Evolutionary conservation across 2,329 filamentous ascomycete genomes (phyloP), one percentile per base, ranked within the genome.

Genomic region (Coniochaeta pulveracea): DNA sequence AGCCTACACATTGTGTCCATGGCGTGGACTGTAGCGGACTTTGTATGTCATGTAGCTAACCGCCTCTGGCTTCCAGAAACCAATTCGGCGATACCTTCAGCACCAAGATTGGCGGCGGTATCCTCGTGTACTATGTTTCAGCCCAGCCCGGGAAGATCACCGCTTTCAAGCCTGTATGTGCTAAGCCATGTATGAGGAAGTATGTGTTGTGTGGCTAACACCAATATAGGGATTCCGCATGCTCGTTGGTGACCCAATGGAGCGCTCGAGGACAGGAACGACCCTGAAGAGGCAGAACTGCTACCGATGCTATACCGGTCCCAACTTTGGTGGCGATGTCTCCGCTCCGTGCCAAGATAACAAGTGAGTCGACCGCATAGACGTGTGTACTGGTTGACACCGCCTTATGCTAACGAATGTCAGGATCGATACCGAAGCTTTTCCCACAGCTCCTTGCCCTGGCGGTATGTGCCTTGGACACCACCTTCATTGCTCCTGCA

Each of bases 141-240:
- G 50, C 52, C n/a, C 50, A 58, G 39, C 60, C 60, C 5, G 52
- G 54, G 18, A 49, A 54, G 36, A 55, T 63, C 36, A 63, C 58
- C 4, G 60, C 60, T 19, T 64, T 63, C 50, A 60, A 61, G 49
- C 57, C 60, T 34, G 67, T 52, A 66, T 63, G 40, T 80, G 61
- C 34, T 19, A 5, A 10, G 10, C 16, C 53, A 56, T 15, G 48
- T 66, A 8, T 47, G 53, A 11, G 57, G 63, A 6, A 68, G 3
- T 5, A 22, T 12, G 64, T 42, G 62, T 64, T n/a, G 43, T 42
- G 21, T 12, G 21, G 3, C 9, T 8, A 19, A 10, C 15, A 9
- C n/a, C 74, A 51, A 42, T 10, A 4, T 34, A 60, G 55, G 59
- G 61, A 14, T 65, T 65, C 53, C 61, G 62, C 40, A 64, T 65